These are phyloP conservation scores for Plectosphaerella cucumerina DNA, from an alignment of 2,329 filamentous ascomycete genomes.

Conservation along the genomic window DNA sequence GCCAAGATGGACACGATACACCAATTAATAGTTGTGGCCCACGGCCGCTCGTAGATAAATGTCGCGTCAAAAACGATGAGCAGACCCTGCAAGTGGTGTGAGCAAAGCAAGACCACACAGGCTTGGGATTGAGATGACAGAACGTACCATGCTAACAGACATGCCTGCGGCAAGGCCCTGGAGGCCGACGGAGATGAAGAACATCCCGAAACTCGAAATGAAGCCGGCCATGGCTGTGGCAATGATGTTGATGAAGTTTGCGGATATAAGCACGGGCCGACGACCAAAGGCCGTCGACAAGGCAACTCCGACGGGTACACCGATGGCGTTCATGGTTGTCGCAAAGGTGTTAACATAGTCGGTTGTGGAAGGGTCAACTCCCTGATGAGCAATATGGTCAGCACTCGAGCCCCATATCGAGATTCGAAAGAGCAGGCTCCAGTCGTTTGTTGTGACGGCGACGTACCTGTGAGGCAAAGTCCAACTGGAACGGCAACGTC, in stretches of 20 bases:
- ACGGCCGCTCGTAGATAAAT: slow-evolving; percentile 31
- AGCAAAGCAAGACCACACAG: neutral
- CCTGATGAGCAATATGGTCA: neutral
- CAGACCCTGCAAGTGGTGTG: slow-evolving; percentile 18
- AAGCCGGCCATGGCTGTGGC: slow-evolving; percentile 19
- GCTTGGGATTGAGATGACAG: neutral
- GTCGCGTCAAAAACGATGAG: slow-evolving; percentile 32
- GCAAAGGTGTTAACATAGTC: slow-evolving; percentile 21
- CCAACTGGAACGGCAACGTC: slow-evolving; percentile 11
- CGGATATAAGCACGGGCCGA: slow-evolving; percentile 27
- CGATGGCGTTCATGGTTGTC: slow-evolving; percentile 27
- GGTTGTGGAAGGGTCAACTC: slow-evolving; percentile 16
- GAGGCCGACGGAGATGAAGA: slow-evolving; percentile 16
- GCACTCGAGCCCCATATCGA: neutral
- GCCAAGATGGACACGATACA: slow-evolving; percentile 20
- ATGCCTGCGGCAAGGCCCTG: slow-evolving; percentile 27
- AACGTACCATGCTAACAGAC: slow-evolving; percentile 22
- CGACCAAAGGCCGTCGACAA: slow-evolving; percentile 30
- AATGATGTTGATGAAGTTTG: slow-evolving; percentile 13
- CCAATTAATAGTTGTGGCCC: slow-evolving; percentile 27
- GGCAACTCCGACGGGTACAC: slow-evolving; percentile 30
- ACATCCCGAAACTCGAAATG: slow-evolving; percentile 19
- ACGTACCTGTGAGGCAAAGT: too few species aligned
- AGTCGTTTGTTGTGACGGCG: too few species aligned
- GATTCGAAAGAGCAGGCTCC: too few species aligned